Percentiles rank a stretch among this genome's conserved stretches.
Conservation (phyloP, 1,284 basidiomycete genomes). For the Psilocybe mexicana region DNA sequence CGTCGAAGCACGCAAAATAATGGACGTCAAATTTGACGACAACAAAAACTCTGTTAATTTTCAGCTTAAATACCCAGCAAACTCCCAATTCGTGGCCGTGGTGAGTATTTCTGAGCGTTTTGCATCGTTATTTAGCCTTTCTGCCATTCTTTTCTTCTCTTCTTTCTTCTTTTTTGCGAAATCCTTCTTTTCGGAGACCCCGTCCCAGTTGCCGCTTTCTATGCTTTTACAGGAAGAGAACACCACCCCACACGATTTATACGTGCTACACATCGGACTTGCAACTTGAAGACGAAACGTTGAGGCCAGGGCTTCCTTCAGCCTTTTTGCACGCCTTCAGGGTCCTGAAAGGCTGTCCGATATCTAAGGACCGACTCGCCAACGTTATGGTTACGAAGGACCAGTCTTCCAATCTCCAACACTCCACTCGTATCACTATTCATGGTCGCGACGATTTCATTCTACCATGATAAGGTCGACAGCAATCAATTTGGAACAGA, state of each 20-base stretch:
- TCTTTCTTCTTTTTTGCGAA: background rate
- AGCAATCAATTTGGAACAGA: background rate
- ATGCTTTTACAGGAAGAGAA: too few species aligned
- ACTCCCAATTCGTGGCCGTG: constrained; percentile 73
- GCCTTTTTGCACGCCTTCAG: too few species aligned
- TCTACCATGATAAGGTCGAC: background rate
- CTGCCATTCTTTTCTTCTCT: constrained; percentile 7
- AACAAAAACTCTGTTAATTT: constrained; percentile 47
- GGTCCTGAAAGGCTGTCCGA: background rate
- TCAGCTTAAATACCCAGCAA: constrained; percentile 62
- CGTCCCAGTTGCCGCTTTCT: too few species aligned
- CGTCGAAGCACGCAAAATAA: constrained; percentile 64
- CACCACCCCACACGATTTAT: too few species aligned
- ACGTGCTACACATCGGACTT: too few species aligned
- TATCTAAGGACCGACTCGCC: background rate
- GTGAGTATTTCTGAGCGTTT: constrained; percentile 45
- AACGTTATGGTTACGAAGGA: background rate
- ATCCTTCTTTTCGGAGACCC: too few species aligned
- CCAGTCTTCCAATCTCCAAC: background rate
- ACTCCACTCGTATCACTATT: background rate
- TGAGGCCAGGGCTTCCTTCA: too few species aligned
- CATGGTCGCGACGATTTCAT: background rate
- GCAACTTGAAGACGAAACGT: background rate
- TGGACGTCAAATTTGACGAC: constrained; percentile 52
- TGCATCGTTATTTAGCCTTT: constrained; percentile 4